Base-by-base conservation (phyloP, 83 land plant genomes). In the Thuja plicata region DNA sequence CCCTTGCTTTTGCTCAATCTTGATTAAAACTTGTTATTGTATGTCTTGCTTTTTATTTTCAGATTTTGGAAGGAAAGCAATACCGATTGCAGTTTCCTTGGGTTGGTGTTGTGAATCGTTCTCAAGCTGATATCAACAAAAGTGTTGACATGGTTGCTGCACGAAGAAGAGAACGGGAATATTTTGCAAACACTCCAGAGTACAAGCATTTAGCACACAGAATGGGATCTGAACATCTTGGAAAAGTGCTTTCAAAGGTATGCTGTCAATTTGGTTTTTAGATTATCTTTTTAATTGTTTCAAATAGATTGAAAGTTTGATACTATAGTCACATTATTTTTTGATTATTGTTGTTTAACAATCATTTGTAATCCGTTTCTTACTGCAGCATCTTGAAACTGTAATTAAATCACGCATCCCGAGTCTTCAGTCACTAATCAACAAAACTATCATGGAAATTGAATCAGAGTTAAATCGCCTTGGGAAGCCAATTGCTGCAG, bases 31-130 rank as follows among this genome's bases (percentile, higher is more conserved):
- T 84, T 50, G 88, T 21, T 88, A 34, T 52, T 86, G 77, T n/a
- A 30, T 50, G 27, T 90, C 40, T 32, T 84, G 79, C 3, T 19
- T 87, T 41, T 15, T 70, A 66, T 50, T 85, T 40, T 32, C 78
- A 96, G 97, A 94, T 96, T 37, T 88, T 96, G 89, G 97, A 96
- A 89, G 97, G 97, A 55, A 95, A 92, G 84, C 57, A 94, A 85
- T 96, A 96, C 89, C 90, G 92, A 81, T 89, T 96, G 80, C 96
- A 95, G 60, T 94, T 89, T 92, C 97, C 97, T 38, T 96, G 97
- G 97, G 92, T 96, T 87, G 97, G 97, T 55, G 96, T 96, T 54
- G 97, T 96, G 30, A 96, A 96, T 86, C 96, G 97, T 37, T 94
- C 96, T 82, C 97, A 95, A 91, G 93, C 93, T 83, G 96, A 95